phyloP scores from a whole-genome alignment of 495 filamentous ascomycete genomes.

The Glonium stellatum region DNA sequence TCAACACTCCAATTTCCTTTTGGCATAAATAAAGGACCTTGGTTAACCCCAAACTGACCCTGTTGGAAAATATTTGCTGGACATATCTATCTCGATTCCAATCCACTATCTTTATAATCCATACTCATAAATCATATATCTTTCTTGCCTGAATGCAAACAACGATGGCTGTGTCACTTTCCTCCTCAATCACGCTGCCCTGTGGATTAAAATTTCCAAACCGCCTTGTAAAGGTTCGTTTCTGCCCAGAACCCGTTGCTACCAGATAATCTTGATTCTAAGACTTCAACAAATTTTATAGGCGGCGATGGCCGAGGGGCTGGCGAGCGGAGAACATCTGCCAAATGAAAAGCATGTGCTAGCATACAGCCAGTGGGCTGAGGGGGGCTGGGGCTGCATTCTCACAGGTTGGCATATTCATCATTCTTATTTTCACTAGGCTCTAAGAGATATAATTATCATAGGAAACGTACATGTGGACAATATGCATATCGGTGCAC shows the following conservation, averaged over 20 bases:
- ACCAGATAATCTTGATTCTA: not conserved
- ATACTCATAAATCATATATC: too few species aligned
- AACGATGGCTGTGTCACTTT: not conserved
- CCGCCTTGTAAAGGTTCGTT: slow-evolving; percentile 46
- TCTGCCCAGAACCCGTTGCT: not conserved
- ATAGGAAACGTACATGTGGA: slow-evolving; percentile 50
- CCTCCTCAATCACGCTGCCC: slow-evolving; percentile 41
- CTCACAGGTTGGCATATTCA: slow-evolving; percentile 38
- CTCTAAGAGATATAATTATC: not conserved
- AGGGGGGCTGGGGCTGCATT: slow-evolving; percentile 46
- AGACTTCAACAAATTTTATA: slow-evolving; percentile 21
- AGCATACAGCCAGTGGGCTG: slow-evolving; percentile 45
- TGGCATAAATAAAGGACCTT: too few species aligned
- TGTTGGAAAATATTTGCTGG: too few species aligned
- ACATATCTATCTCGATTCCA: too few species aligned
- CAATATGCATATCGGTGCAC: slow-evolving; percentile 42
- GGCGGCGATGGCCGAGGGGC: slow-evolving; percentile 46
- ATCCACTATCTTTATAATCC: too few species aligned
- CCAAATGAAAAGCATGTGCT: slow-evolving; percentile 35
- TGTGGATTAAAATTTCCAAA: slow-evolving; percentile 49
- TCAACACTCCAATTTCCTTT: too few species aligned
- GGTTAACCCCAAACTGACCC: too few species aligned
- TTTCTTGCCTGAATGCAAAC: too few species aligned
- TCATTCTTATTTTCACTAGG: not conserved
- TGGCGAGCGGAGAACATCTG: slow-evolving; percentile 33